Evolutionary conservation across 108 stramenopile genomes (phyloP).

Genomic region (Aurantiochytrium sp.): DNA sequence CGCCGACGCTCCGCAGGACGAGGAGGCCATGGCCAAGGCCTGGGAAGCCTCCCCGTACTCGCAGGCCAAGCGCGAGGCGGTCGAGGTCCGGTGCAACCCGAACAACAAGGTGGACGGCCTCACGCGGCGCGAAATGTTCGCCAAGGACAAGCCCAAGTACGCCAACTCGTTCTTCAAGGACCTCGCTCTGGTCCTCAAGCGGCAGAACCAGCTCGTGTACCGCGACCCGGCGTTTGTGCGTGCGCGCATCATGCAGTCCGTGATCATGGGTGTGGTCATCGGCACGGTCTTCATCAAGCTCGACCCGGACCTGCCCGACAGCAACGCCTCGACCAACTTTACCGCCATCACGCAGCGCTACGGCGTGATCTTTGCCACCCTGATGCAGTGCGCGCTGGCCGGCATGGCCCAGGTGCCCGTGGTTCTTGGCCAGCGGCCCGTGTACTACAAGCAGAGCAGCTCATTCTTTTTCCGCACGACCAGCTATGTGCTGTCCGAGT

Average conservation of each 20-base stretch:
- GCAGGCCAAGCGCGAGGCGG: not conserved
- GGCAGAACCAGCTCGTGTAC: not conserved
- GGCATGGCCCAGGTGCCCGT: not conserved
- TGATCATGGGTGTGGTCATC: not conserved
- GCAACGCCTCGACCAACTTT: not conserved
- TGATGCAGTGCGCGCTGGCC: not conserved
- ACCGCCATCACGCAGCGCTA: not conserved
- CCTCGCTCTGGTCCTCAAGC: not conserved
- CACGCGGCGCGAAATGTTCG: not conserved
- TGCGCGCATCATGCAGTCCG: not conserved
- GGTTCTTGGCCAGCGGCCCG: not conserved
- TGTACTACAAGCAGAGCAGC: constrained; percentile 48
- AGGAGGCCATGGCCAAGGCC: not conserved
- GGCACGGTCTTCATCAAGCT: not conserved
- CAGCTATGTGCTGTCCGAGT: not conserved
- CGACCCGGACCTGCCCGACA: not conserved
- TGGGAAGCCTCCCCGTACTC: not conserved
- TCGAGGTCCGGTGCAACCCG: not conserved
- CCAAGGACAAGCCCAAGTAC: constrained; percentile 45
- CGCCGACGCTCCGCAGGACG: not conserved
- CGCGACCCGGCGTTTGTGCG: not conserved
- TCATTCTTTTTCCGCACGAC: constrained; percentile 56
- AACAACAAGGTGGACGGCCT: not conserved
- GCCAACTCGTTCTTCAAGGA: not conserved
- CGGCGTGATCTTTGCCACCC: not conserved